Percentiles rank a stretch among this genome's conserved stretches.
phyloP scores from a whole-genome alignment of 805 yeast species.

The Nakazawaea wickerhamii region DNA sequence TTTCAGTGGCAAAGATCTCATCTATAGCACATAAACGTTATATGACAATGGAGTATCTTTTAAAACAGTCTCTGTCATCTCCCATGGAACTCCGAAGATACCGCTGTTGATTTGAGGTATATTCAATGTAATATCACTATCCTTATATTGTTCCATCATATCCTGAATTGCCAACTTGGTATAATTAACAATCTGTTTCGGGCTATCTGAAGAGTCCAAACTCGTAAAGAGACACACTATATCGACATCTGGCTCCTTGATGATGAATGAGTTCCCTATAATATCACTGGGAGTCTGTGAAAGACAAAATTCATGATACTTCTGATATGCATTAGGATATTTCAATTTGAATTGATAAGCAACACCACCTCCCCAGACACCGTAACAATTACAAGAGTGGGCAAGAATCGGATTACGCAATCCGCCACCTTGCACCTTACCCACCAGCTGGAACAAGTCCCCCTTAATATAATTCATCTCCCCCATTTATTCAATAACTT shows the following conservation, averaged over 20 bases:
- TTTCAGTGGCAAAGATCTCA: too few relatives aligned
- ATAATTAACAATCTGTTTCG: constrained; percentile 40
- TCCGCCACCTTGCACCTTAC: constrained; percentile 10
- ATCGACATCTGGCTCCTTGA: constrained; percentile 20
- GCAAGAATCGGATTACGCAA: constrained; percentile 38
- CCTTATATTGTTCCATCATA: constrained; percentile 33
- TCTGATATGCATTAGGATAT: constrained; percentile 52
- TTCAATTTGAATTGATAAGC: constrained; percentile 50
- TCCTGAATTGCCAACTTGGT: constrained; percentile 48
- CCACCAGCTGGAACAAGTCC: constrained; percentile 40
- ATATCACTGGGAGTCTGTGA: constrained; percentile 20
- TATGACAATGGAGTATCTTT: constrained; percentile 28
- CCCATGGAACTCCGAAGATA: constrained; percentile 78
- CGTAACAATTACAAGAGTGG: constrained; percentile 77
- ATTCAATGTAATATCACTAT: constrained; percentile 28
- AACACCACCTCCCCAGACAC: constrained; percentile 84
- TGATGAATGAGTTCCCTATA: constrained; percentile 54
- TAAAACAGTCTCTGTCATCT: constrained; percentile 51
- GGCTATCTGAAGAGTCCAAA: constrained; percentile 43
- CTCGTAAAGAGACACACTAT: constrained; percentile 77
- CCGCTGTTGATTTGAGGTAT: constrained; percentile 84
- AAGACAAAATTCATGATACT: constrained; percentile 41
- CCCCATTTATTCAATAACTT: too few relatives aligned
- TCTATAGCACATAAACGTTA: constrained; percentile 43
- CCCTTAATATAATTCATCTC: constrained; percentile 44